These are phyloP conservation scores for Amanita polypyramis DNA, from an alignment of 768 basidiomycete species.

Conservation along the genomic window DNA sequence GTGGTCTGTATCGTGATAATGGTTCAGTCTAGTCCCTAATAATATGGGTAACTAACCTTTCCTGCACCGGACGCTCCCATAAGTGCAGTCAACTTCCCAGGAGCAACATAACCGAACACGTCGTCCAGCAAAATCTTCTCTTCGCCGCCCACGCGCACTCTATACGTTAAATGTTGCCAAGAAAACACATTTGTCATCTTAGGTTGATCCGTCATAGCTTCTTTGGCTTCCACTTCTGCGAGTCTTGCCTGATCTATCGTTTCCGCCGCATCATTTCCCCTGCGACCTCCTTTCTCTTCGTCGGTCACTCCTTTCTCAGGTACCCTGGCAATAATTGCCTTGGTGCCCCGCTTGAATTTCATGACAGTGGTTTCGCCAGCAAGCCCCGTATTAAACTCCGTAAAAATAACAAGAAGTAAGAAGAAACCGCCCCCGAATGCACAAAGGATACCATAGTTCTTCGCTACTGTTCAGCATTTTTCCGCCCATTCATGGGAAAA, in stretches of 20 bases:
- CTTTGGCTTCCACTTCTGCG: conserved; percentile 15
- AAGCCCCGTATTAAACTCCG: conserved; percentile 38
- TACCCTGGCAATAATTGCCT: conserved; percentile 18
- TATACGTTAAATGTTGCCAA: conserved; percentile 66
- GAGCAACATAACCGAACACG: conserved; percentile 71
- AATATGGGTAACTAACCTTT: conserved; percentile 26
- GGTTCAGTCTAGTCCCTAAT: conserved; percentile 3
- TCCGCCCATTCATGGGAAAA: background rate
- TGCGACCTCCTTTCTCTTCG: conserved; percentile 21
- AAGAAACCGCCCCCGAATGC: conserved; percentile 59
- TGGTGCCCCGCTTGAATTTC: conserved; percentile 57
- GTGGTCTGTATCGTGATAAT: conserved; percentile 33
- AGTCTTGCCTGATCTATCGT: conserved; percentile 9
- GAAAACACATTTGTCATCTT: conserved; percentile 60
- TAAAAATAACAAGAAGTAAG: conserved; percentile 42
- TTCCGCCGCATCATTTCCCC: background rate
- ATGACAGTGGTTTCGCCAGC: conserved; percentile 29
- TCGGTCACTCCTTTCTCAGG: conserved; percentile 21
- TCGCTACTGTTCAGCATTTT: conserved; percentile 12
- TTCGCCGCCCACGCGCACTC: conserved; percentile 42
- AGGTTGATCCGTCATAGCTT: conserved; percentile 29
- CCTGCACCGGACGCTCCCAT: conserved; percentile 54
- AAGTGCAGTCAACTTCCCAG: conserved; percentile 70
- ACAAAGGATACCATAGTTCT: conserved; percentile 63
- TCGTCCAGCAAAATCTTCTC: conserved; percentile 49